These are phyloP conservation scores for Elsinoe australis DNA, from an alignment of 2,329 filamentous ascomycete species.

Conservation along the genomic window DNA sequence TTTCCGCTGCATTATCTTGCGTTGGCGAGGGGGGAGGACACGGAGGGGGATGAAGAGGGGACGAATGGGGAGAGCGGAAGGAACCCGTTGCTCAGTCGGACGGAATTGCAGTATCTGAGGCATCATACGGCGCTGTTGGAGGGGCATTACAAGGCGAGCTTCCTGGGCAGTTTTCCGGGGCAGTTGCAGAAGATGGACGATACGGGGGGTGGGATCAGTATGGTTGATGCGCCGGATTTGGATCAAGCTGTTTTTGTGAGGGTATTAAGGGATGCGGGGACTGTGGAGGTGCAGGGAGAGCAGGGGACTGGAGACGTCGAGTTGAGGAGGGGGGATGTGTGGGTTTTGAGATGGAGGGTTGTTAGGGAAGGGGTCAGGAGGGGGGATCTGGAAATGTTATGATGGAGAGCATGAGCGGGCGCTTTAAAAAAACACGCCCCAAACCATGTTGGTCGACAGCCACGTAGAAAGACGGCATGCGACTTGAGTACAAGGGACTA, in stretches of 20 bases:
- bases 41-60: neutral
- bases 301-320: conserved; percentile 42
- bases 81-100: conserved; percentile 43
- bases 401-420: conserved; percentile 21
- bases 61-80: neutral
- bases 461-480: no score
- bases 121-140: conserved; percentile 79
- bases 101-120: conserved; percentile 74
- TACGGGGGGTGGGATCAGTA: conserved; percentile 77
- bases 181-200: conserved; percentile 81
- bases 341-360: conserved; percentile 52
- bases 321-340: conserved; percentile 45
- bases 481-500: no score
- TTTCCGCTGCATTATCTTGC: conserved; percentile 26
- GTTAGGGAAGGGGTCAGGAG: conserved; percentile 59
- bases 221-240: conserved; percentile 82
- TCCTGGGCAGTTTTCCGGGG: conserved; percentile 72
- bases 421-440: no score
- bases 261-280: conserved; percentile 54
- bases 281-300: conserved; percentile 53
- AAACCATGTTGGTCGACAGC: no score
- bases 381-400: conserved; percentile 62
- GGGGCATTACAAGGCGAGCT: conserved; percentile 76
- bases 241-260: conserved; percentile 80
- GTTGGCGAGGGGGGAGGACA: conserved; percentile 20